Evolutionary conservation across 352 stramenopile species (phyloP).

Genomic region (Phytophthora colocasiae): DNA sequence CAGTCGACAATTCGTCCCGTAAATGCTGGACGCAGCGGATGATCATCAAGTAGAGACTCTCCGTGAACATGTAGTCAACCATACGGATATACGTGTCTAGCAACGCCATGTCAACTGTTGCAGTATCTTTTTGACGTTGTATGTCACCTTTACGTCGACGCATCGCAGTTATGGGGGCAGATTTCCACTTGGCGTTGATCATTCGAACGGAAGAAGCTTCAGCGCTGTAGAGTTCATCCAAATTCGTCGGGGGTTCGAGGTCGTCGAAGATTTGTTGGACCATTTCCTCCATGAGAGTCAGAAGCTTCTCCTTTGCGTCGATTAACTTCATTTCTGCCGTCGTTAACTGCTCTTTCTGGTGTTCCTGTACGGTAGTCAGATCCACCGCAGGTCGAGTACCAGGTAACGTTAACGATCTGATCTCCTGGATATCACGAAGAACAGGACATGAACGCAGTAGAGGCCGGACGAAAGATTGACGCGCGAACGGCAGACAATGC

Average conservation of each 20-base stretch:
- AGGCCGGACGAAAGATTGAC: conserved; percentile 45
- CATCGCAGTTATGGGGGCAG: conserved; percentile 58
- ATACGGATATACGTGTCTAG: conserved; percentile 62
- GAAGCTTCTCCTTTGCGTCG: conserved; percentile 67
- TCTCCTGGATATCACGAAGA: conserved; percentile 50
- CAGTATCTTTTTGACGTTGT: conserved; percentile 49
- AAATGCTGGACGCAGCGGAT: conserved; percentile 48
- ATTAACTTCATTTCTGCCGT: conserved; percentile 66
- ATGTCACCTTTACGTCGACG: conserved; percentile 41
- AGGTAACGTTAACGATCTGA: conserved; percentile 51
- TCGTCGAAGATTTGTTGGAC: conserved; percentile 53
- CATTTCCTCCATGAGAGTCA: conserved; percentile 57
- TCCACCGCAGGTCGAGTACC: conserved; percentile 38
- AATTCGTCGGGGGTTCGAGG: conserved; percentile 46
- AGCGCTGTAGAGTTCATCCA: conserved; percentile 59
- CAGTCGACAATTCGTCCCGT: conserved; percentile 38
- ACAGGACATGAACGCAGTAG: conserved; percentile 47
- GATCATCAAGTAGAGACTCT: conserved; percentile 76
- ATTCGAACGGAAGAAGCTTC: conserved; percentile 53
- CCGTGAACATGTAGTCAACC: conserved; percentile 77
- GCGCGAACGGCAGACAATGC: conserved; percentile 46
- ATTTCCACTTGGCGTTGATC: conserved; percentile 70
- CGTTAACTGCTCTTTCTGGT: conserved; percentile 49
- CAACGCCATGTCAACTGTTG: conserved; percentile 51
- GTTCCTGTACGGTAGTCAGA: conserved; percentile 49